Evolutionary conservation across 2,329 filamentous ascomycete genomes (phyloP).

Genomic region (Epichloe hybrida): DNA sequence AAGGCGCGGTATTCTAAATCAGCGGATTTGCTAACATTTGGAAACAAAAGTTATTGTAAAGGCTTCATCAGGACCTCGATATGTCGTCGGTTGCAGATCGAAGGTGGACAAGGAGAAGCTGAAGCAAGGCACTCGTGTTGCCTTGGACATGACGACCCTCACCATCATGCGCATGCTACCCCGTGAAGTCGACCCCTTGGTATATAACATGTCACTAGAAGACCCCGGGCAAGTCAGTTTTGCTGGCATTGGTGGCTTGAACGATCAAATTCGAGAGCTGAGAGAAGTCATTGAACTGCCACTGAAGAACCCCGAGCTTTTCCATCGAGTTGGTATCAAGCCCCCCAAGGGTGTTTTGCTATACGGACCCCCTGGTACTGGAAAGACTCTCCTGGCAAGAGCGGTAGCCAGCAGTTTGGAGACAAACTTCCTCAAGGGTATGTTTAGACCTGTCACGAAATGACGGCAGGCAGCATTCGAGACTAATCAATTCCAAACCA

Average conservation of each 20-base stretch:
- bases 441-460: slow-evolving; percentile 7
- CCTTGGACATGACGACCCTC: slow-evolving; percentile 97
- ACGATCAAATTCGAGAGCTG: slow-evolving; percentile 95
- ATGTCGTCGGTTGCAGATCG: slow-evolving; percentile 94
- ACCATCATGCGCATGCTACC: slow-evolving; percentile 99
- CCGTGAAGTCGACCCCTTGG: slow-evolving; percentile 91
- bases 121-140: slow-evolving; percentile 95
- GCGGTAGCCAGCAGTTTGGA: slow-evolving; percentile 93
- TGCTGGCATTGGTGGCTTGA: slow-evolving; percentile 90
- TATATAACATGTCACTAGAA: slow-evolving; percentile 99
- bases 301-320: slow-evolving; percentile 96
- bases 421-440: slow-evolving; percentile 97
- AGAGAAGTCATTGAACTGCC: slow-evolving; percentile 96
- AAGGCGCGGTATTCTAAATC: slow-evolving; percentile 8
- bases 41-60: slow-evolving; percentile 78
- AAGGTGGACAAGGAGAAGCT: slow-evolving; percentile 96
- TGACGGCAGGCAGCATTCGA: neutral
- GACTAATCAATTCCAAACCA: slow-evolving; percentile 23
- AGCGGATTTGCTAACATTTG: slow-evolving; percentile 6
- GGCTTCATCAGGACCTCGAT: slow-evolving; percentile 90
- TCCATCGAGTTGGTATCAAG: slow-evolving; percentile 94
- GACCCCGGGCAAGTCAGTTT: slow-evolving; percentile 97
- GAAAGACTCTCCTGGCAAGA: slow-evolving; percentile 87
- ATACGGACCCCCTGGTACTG: slow-evolving; percentile 95
- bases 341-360: slow-evolving; percentile 93